These are phyloP conservation scores for Sporisorium sorghi DNA, from an alignment of 1,284 basidiomycete genomes.

Conservation along the genomic window DNA sequence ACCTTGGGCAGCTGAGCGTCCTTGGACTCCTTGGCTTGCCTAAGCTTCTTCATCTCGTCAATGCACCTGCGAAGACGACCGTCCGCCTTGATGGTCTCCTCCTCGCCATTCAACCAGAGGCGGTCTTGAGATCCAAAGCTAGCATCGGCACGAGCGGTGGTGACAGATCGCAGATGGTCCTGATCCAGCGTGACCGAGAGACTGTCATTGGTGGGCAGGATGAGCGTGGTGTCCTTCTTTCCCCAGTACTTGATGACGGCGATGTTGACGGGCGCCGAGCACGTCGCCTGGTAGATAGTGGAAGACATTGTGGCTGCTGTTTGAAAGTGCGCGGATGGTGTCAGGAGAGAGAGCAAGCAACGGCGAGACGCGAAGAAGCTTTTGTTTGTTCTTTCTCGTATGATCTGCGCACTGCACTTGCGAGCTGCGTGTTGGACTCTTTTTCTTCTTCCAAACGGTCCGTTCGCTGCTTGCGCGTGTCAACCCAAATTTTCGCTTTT, in stretches of 20 bases:
- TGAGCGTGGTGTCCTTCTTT: slow-evolving; percentile 93
- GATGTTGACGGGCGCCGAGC: slow-evolving; percentile 94
- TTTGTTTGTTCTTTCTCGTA: slow-evolving; percentile 16
- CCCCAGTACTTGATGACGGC: slow-evolving; percentile 96
- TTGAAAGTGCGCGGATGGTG: background rate
- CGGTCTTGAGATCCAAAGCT: slow-evolving; percentile 77
- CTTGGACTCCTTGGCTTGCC: slow-evolving; percentile 77
- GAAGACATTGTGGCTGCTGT: slow-evolving; percentile 31
- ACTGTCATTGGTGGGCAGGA: slow-evolving; percentile 96
- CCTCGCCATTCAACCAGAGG: slow-evolving; percentile 93
- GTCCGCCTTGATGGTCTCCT: slow-evolving; percentile 85
- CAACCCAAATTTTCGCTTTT: background rate
- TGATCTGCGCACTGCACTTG: slow-evolving; percentile 32
- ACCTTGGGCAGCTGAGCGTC: slow-evolving; percentile 59
- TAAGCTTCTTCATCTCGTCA: slow-evolving; percentile 83
- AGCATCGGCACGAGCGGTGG: slow-evolving; percentile 86
- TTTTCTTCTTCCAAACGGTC: slow-evolving; percentile 18
- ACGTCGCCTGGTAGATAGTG: slow-evolving; percentile 83
- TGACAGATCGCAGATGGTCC: slow-evolving; percentile 93
- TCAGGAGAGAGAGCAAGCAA: background rate
- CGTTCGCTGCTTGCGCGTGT: slow-evolving; percentile 12
- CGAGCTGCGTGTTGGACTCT: slow-evolving; percentile 41
- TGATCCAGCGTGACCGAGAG: slow-evolving; percentile 96
- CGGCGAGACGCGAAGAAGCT: background rate
- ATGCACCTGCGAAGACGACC: slow-evolving; percentile 88